Evolutionary conservation across 805 yeast species (phyloP), one percentile per base, ranked within the genome.

Genomic region (Myxozyma neglecta): DNA sequence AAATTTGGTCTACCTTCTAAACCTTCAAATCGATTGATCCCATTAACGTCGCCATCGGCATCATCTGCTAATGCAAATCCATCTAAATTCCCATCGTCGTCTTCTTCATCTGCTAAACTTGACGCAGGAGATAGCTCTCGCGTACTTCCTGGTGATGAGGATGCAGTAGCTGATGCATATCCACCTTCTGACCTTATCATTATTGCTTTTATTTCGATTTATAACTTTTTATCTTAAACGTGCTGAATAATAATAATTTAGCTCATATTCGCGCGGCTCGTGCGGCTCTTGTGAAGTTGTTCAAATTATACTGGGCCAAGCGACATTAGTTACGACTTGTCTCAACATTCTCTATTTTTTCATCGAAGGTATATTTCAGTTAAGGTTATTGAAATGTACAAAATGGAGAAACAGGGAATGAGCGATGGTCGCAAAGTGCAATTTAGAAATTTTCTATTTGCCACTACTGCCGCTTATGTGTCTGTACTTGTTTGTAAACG

Each of bases 401-500:
- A 24, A 5, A 24, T 24, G 29, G 29, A 52, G 48, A 45, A 49
- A 1, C 9, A 24, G 14, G 29, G 29, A 24, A 24, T 24, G 29
- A 24, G 29, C 5, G 29, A 63, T n/a, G 65, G 61, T 34, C 57
- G 65, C 10, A 64, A 62, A 18, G 34, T 3, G 3, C 60, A 53
- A 46, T 46, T 20, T 18, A 57, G 63, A 14, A 64, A 64, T 42
- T 64, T 64, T 58, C 57, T 64, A n/a, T 7, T 57, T 24, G 63
- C 67, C 16, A 64, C 66, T 13, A 50, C 66, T 24, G 44, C 35
- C 10, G 53, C 64, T 37, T 62, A 62, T 44, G 7, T 58, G 6
- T 62, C 67, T 24, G 46, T 48, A 16, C 49, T 64, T 49, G 13
- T 64, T 13, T 46, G 61, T 11, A 57, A 60, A 24, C 57, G 67